Evolutionary conservation across 495 filamentous ascomycete genomes (phyloP).

Genomic region (Amorphotheca resinae): DNA sequence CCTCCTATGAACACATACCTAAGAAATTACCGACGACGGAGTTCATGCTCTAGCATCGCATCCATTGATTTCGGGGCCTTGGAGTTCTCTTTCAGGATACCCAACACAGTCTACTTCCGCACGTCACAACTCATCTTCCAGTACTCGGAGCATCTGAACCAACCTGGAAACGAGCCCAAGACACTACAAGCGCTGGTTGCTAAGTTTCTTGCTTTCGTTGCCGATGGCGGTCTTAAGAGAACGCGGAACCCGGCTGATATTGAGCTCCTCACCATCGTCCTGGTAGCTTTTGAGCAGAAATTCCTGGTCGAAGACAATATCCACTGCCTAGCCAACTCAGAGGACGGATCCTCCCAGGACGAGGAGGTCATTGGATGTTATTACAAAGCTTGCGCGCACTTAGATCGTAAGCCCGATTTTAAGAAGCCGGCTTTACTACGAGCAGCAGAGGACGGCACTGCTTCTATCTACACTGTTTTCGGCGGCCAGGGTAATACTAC

Average conservation of each 20-base stretch:
- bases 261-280: not conserved
- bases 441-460: constrained; percentile 63
- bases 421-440: constrained; percentile 69
- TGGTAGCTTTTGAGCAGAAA: not conserved
- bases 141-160: not conserved
- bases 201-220: not conserved
- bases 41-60: not conserved
- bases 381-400: constrained; percentile 13
- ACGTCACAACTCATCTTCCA: not conserved
- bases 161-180: not conserved
- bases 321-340: not conserved
- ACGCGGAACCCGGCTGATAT: not conserved
- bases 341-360: not conserved
- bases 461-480: constrained; percentile 75
- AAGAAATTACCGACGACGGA: not conserved
- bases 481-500: constrained; percentile 95
- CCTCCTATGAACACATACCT: not conserved
- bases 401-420: constrained; percentile 22
- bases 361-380: constrained; percentile 24
- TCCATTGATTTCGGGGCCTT: not conserved
- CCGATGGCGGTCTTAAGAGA: not conserved
- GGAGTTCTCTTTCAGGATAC: not conserved
- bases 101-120: not conserved
- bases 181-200: not conserved
- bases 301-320: not conserved